Evolutionary conservation across 1,139 yeast species (phyloP), one percentile per base, ranked within the genome.

Genomic region (Candida labiduridarum): DNA sequence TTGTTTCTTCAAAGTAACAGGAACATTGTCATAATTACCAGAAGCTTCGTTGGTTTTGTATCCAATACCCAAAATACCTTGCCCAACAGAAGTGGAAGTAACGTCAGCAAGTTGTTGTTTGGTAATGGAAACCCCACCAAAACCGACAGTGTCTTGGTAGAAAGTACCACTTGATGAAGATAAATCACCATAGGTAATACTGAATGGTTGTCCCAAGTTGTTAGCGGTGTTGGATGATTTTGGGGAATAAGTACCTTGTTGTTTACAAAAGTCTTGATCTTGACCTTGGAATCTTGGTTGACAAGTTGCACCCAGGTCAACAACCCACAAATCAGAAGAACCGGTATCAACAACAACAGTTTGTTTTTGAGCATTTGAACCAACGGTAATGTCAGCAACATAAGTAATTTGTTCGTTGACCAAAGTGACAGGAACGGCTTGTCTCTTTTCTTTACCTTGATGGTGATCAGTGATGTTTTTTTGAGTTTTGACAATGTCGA

Each of bases 161-260:
- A 89, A 85, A 51, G 74, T 66, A 50, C 82, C 76, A 63, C 80
- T 78, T 45, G 87, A 68, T 40, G 52, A 42, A 38, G 52, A 40
- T 8, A 50, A 47, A 43, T 56, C 60, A 35, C 46, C 59, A 36
- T 55, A 56, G 11, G 30, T 44, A 40, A 54, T 52, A 7, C 18
- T 2, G 42, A 57, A 57, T 6, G 16, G 14, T 10, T 41, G 38
- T 18, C 52, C 54, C 15, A 50, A 51, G 25, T 45, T 54, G 41
- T 47, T 22, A 12, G 31, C 34, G 16, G 53, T 30, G 6, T 47
- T 16, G 1, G 56, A 53, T 9, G 45, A 11, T 10, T 8, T n/a
- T 19, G 53, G 47, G 18, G 40, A 25, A 22, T 41, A 51, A 4
- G 47, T 25, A 27, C 56, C 56, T 11, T 44, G 51, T 7, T 30